Base-by-base conservation (phyloP, 148 eudicot genomes). In the Spergularia bocconei region DNA sequence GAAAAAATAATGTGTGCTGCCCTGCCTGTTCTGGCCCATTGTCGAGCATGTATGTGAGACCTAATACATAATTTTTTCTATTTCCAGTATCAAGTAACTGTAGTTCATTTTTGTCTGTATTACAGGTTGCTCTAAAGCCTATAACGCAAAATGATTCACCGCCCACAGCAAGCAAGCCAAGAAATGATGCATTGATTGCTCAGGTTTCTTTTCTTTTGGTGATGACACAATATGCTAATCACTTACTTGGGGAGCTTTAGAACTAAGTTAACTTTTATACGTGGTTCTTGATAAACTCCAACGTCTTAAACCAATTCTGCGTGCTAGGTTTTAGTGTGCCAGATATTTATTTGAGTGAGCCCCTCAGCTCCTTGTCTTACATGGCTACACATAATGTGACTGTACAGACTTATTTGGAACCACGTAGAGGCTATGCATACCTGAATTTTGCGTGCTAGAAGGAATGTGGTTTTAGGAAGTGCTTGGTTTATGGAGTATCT, bases 181-280 rank as follows among this genome's bases (percentile, higher is more conserved):
- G 80, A 51, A 89, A 83, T 84, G 96, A 92, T 73, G 85, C 90
- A 63, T 80, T 95, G 73, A 21, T 87, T 80, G 88, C 90, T 61
- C 92, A 95, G 97, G 98, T 95, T 76, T 75, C 59, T 63, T 29
- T 13, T 77, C 63, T 79, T 9, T 48, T 9, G 6, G 53, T 70
- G 33, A 56, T 66, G 25, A 23, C 41, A 69, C 21, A 17, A 4
- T 48, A 60, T 23, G 57, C 14, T 41, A 4, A 0, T 48, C 13
- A 21, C 36, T 25, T 52, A 9, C 25, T 11, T 50, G 13, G 52
- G 44, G 69, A 13, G 13, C 47, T 69, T 20, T 53, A 52, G 11
- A 69, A 29, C 6, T 36, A 68, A 66, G 19, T 17, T 41, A n/a
- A 9, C 56, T 51, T 50, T 50, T 50, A 17, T 11, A 7, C 36